Evolutionary conservation across 108 stramenopile species (phyloP), one percentile per base, ranked within the genome.

Genomic region (Asterionellopsis glacialis): DNA sequence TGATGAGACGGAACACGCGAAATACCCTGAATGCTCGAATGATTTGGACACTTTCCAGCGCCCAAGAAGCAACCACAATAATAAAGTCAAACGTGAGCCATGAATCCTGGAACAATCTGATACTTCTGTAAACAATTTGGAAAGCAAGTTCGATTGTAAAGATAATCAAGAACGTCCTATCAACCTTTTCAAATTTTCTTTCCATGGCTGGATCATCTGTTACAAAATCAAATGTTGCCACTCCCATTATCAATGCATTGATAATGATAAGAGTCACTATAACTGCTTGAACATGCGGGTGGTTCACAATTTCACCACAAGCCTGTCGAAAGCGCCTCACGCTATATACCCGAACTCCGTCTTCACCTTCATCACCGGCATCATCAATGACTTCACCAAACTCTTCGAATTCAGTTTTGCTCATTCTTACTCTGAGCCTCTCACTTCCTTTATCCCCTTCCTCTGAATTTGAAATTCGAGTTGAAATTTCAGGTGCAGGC

Each of bases 171-270:
- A 74, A 66, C 4, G 41, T 47, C 50, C 12, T 0, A 48, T 74
- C 73, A 0, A 60, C 62, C 50, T 51, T 53, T 28, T 74, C 65
- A 25, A 74, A 74, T 0, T 14, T 50, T 14, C 13, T 41, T 2
- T 67, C 65, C 9, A 74, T 44, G 4, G 19, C 12, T 1, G 61
- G 50, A 56, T 69, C 55, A 44, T 68, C 57, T 23, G 51, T 68
- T 3, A 69, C 73, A 58, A 74, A 74, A 48, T 74, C 73, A 53
- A 74, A 74, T 9, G 73, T 74, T 39, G 65, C 61, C 0, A 74
- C 18, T 14, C 67, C 73, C 65, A 74, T 68, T 67, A 69, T 69
- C 1, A 74, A 51, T 0, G 67, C 63, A 52, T 74, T 74, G 25
- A 68, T 40, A 19, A 68, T 42, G 42, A 74, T 74, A 26, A 74